These are phyloP conservation scores for Strobilomyces confusus DNA, from an alignment of 768 basidiomycete genomes.

Conservation along the genomic window DNA sequence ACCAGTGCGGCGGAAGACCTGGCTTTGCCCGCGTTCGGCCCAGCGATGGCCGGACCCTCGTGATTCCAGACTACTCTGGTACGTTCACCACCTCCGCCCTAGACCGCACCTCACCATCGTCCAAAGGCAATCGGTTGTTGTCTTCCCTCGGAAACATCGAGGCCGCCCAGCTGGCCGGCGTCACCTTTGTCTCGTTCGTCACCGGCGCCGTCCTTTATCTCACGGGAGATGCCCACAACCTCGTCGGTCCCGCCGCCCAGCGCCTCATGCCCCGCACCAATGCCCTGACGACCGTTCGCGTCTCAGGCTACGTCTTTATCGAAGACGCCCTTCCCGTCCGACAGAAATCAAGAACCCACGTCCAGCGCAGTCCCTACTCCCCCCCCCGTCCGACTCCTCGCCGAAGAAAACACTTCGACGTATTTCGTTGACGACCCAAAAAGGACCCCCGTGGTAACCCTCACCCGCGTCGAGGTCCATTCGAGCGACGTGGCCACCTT, in stretches of 20 bases:
- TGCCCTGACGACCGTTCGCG: conserved; percentile 43
- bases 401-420: conserved; percentile 40
- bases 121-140: conserved; percentile 55
- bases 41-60: conserved; percentile 50
- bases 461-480: conserved; percentile 42
- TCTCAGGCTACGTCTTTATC: conserved; percentile 53
- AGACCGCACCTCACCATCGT: neutral
- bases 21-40: conserved; percentile 58
- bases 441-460: conserved; percentile 19
- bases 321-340: conserved; percentile 53
- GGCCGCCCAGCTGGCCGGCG: conserved; percentile 50
- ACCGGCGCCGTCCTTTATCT: conserved; percentile 61
- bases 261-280: conserved; percentile 55
- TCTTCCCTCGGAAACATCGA: conserved; percentile 64
- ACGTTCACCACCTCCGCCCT: neutral
- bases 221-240: conserved; percentile 53
- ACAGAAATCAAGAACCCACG: conserved; percentile 33
- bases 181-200: conserved; percentile 51
- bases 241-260: conserved; percentile 40
- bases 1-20: conserved; percentile 58
- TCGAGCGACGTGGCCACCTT: conserved; percentile 51
- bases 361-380: conserved; percentile 48
- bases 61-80: conserved; percentile 63
- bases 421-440: conserved; percentile 27
- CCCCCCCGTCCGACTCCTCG: conserved; percentile 54